phyloP scores from a whole-genome alignment of 2,329 filamentous ascomycete genomes.

The Aschersonia sp. region DNA sequence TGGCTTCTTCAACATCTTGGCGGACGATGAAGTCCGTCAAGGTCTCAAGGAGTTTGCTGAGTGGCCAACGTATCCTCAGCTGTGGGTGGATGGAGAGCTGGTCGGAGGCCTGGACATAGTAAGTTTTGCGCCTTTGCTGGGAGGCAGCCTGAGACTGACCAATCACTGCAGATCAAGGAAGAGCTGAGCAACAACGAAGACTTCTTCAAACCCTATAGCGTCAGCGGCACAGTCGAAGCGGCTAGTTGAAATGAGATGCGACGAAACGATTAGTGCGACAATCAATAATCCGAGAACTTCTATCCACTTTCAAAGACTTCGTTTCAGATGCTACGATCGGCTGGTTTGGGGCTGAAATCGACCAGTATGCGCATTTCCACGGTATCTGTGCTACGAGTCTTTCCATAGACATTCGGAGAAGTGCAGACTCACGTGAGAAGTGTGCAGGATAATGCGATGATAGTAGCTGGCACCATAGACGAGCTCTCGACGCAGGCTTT shows the following conservation, averaged over 20 bases:
- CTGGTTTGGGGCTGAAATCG: too few species aligned
- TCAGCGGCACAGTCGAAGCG: slow-evolving; percentile 27
- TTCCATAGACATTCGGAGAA: too few species aligned
- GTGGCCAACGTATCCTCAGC: slow-evolving; percentile 93
- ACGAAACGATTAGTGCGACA: too few species aligned
- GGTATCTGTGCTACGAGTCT: too few species aligned
- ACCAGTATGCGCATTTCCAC: too few species aligned
- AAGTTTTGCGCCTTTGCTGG: slow-evolving; percentile 23
- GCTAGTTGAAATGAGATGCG: slow-evolving; percentile 13
- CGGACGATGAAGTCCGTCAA: slow-evolving; percentile 92
- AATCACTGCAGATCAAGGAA: slow-evolving; percentile 61
- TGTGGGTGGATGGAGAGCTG: slow-evolving; percentile 83
- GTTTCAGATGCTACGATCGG: too few species aligned
- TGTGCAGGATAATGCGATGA: too few species aligned
- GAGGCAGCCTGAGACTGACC: not conserved
- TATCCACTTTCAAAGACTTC: too few species aligned
- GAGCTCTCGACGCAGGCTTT: too few species aligned
- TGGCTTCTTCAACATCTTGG: slow-evolving; percentile 97
- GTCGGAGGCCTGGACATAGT: slow-evolving; percentile 94
- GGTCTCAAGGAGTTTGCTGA: slow-evolving; percentile 96
- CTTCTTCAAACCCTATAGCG: slow-evolving; percentile 64
- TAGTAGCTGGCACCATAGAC: too few species aligned
- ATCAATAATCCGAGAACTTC: too few species aligned
- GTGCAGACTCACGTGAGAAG: too few species aligned
- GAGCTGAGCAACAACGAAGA: slow-evolving; percentile 72